Conservation (phyloP, 2,329 filamentous ascomycete genomes). For the Penicillium paneum region DNA sequence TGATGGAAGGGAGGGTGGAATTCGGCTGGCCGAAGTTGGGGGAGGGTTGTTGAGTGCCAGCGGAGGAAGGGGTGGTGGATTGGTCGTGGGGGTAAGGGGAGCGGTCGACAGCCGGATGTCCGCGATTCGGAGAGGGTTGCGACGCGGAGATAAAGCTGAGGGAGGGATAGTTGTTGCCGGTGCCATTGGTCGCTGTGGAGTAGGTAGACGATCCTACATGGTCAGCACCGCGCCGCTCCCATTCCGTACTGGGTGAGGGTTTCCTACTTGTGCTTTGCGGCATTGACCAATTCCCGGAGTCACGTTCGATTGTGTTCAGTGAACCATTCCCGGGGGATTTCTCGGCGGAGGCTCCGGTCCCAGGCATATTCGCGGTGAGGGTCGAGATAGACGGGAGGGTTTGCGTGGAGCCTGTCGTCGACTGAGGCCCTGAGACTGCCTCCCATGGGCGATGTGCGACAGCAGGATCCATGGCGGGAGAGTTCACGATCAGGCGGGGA, state of each 20-base stretch:
- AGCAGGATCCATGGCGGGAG: conserved; percentile 39
- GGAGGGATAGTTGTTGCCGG: conserved; percentile 42
- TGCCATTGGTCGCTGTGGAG: conserved; percentile 47
- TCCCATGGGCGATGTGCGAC: conserved; percentile 47
- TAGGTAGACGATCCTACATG: conserved; percentile 47
- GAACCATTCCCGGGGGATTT: conserved; percentile 44
- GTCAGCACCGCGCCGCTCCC: conserved; percentile 24
- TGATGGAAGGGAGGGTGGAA: conserved; percentile 55
- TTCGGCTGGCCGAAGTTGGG: conserved; percentile 41
- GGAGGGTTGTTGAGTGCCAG: conserved; percentile 37
- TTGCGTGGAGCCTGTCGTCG: conserved; percentile 34
- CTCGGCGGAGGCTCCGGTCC: conserved; percentile 32
- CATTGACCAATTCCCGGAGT: conserved; percentile 60
- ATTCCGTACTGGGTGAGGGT: conserved; percentile 14
- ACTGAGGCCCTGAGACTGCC: conserved; percentile 36
- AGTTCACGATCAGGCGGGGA: background rate
- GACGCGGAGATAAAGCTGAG: conserved; percentile 45
- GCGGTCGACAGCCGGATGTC: conserved; percentile 39
- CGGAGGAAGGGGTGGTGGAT: conserved; percentile 37
- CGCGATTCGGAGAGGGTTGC: conserved; percentile 46
- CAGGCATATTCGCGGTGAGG: conserved; percentile 44
- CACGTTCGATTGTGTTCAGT: conserved; percentile 50
- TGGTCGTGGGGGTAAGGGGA: conserved; percentile 44
- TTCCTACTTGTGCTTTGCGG: conserved; percentile 56
- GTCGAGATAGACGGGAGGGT: conserved; percentile 49